Evolutionary conservation across 176 grass and related monocot species (phyloP), one percentile per base, ranked within the genome.

Genomic region (Zoysia pacifica): DNA sequence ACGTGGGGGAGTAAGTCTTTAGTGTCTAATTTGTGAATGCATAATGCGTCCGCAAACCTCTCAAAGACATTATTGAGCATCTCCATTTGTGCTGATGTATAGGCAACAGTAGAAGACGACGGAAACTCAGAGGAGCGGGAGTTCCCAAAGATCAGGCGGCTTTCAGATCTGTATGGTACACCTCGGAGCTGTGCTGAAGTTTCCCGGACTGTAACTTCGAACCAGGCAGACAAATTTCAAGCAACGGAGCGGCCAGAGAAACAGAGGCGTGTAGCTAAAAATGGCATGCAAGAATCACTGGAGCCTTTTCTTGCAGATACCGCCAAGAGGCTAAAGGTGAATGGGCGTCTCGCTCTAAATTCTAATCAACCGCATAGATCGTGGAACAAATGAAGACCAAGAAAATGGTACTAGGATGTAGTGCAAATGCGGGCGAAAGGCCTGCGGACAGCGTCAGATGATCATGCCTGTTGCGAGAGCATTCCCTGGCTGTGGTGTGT

Each of bases 61-160:
- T 20, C 3, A 54, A 20, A 4, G 14, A 15, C 1, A 11, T 44
- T 59, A 40, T 36, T 50, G 18, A 48, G 39, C 28, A 48, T 48
- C n/a, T 41, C 19, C 35, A 47, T 53, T 14, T 53, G 51, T 52
- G 50, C 37, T 5, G 13, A 6, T 0, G 39, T 65, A 51, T 10
- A 89, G 87, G 60, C 66, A 18, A 75, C 7, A 43, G 38, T 44
- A 45, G 66, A 81, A 51, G 28, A 2, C 19, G 76, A 69, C 45
- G 82, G 77, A 50, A 84, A 28, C 11, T 81, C 81, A 6, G 86
- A 87, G 48, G 81, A 88, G 64, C 77, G 64, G 54, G 18, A 69
- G 58, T 39, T 72, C 62, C 65, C 52, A 6, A 87, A 82, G 63
- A 74, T 51, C 74, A 81, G 51, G 72, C 53, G 44, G n/a, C 66